Conservation (phyloP, 192 early-diverging fungal species). For the Linnemannia elongata region DNA sequence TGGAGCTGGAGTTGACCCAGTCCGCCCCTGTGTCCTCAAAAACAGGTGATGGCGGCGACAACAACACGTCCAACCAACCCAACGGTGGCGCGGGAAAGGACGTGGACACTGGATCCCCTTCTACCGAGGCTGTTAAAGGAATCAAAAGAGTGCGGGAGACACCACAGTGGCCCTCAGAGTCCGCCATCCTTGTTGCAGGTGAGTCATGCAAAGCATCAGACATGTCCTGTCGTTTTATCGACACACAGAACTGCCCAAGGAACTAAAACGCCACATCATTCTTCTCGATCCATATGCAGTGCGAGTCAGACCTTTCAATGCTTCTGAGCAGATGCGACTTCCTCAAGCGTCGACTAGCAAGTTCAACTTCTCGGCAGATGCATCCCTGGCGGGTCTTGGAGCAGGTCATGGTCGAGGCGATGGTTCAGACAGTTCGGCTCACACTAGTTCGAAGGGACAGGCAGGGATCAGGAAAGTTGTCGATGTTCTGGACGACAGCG, state of each 20-base stretch:
- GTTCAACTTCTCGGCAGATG: conserved; percentile 62
- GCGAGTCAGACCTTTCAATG: conserved; percentile 72
- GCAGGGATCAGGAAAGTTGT: conserved; percentile 62
- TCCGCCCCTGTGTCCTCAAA: neutral
- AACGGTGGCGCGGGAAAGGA: neutral
- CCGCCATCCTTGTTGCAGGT: conserved; percentile 55
- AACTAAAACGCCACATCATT: neutral
- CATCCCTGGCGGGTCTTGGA: conserved; percentile 20
- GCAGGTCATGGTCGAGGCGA: conserved; percentile 12
- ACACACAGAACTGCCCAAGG: neutral
- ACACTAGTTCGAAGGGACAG: neutral
- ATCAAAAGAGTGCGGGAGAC: neutral
- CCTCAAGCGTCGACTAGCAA: conserved; percentile 54
- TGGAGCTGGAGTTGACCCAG: neutral
- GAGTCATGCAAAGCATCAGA: neutral
- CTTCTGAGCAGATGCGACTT: conserved; percentile 61
- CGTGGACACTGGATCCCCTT: neutral
- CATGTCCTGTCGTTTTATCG: neutral
- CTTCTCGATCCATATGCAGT: conserved; percentile 60
- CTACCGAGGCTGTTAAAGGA: neutral
- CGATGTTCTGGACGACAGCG: conserved; percentile 74
- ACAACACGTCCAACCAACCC: neutral
- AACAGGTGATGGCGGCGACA: neutral
- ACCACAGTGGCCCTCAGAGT: conserved; percentile 51
- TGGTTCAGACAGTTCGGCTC: conserved; percentile 10